Base-by-base conservation (phyloP, 208 protist species). In the Leishmania arabica region DNA sequence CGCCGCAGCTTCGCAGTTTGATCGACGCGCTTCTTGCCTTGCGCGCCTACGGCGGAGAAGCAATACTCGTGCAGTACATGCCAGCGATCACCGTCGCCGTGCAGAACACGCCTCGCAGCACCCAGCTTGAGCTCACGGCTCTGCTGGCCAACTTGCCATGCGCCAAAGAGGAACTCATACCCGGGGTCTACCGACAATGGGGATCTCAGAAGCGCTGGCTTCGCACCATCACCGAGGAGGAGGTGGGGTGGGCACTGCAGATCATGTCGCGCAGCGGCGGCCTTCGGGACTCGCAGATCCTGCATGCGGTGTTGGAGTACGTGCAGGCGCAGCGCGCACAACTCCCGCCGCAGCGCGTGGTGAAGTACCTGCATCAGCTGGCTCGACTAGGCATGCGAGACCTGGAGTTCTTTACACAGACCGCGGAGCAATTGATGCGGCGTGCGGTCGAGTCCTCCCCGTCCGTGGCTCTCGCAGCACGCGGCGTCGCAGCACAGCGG, bases 331-430 rank as follows among this genome's bases (percentile, higher is more conserved):
- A 92, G 56, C 84, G 75, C 42, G 71, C 70, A 31, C 83, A 85
- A 40, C 89, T 97, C 51, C 82, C 88, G 31, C 82, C 88, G 40
- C 69, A 85, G 3, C 87, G 92, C 1, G 75, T 95, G 17, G 89
- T 92, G 15, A 82, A 89, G 45, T 86, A 91, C 75, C 75, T 95
- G 56, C 81, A 92, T 49, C 86, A 85, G 34, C 89, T 95, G 24
- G 92, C 87, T 1, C 85, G 75, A 37, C 80, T 97, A 1, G 91
- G 92, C 4, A 90, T 94, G 47, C 90, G 87, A 34, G 91, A 97
- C 54, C 77, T 97, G 51, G 92, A 96, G 80, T 89, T 96, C 69
- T 95, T 90, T 71, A 89, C 89, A 17, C 62, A 86, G 56, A 91
- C 88, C 3, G 88, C 93, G 3, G 90, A 86, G 21, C 79, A 95